These are phyloP conservation scores for Trametes sanguinea DNA, from an alignment of 768 basidiomycete genomes.

Conservation along the genomic window DNA sequence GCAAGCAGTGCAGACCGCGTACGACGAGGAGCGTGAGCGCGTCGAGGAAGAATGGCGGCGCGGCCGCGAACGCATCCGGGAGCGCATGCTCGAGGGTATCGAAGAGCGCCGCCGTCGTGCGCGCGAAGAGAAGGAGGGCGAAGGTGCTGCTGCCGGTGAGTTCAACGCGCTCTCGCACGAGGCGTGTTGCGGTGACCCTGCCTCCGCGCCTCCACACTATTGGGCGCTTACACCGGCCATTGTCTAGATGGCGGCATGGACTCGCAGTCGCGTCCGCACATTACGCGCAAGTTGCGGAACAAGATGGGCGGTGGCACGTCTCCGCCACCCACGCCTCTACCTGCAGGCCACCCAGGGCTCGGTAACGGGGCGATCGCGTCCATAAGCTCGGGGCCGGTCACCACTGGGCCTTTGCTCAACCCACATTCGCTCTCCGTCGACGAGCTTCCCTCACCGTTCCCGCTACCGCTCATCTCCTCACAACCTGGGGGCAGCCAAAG, in stretches of 20 bases:
- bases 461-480: constrained; percentile 65
- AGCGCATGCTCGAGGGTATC: constrained; percentile 79
- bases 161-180: constrained; percentile 10
- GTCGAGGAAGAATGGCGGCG: constrained; percentile 84
- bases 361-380: constrained; percentile 39
- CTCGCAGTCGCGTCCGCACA: constrained; percentile 73
- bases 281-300: constrained; percentile 83
- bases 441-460: constrained; percentile 85
- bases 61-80: constrained; percentile 73
- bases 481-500: constrained; percentile 39
- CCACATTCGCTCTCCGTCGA: constrained; percentile 86
- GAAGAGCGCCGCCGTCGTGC: constrained; percentile 79
- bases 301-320: constrained; percentile 64
- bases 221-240: constrained; percentile 1
- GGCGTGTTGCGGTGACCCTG: neutral
- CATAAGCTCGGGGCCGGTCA: constrained; percentile 56
- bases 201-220: neutral
- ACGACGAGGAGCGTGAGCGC: constrained; percentile 73
- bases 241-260: constrained; percentile 69
- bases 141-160: constrained; percentile 72
- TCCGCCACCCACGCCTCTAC: constrained; percentile 74
- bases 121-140: constrained; percentile 87
- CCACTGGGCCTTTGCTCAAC: constrained; percentile 70
- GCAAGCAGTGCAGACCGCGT: constrained; percentile 67
- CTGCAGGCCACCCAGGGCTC: constrained; percentile 28